Evolutionary conservation across 1,284 basidiomycete genomes (phyloP).

Genomic region (Trametes sp.): DNA sequence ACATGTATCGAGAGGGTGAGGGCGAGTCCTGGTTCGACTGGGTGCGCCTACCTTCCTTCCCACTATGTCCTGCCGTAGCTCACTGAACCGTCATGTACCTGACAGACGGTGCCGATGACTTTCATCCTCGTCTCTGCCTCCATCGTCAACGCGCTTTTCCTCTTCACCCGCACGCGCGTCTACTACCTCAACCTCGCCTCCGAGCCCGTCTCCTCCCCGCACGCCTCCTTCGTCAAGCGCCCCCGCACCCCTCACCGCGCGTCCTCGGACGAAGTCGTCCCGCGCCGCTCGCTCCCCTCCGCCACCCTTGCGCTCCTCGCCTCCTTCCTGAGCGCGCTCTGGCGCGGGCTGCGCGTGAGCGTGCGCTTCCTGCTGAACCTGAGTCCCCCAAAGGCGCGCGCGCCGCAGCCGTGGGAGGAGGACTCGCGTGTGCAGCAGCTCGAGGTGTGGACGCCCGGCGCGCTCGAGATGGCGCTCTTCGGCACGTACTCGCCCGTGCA

Average conservation of each 20-base stretch:
- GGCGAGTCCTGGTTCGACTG: conserved; percentile 80
- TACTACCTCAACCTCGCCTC: conserved; percentile 68
- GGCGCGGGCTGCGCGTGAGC: conserved; percentile 58
- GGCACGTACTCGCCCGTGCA: conserved; percentile 81
- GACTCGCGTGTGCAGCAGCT: conserved; percentile 67
- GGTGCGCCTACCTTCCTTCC: conserved; percentile 54
- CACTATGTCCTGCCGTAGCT: neutral
- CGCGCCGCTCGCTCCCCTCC: conserved; percentile 51
- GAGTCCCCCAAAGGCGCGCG: conserved; percentile 54
- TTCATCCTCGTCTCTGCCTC: conserved; percentile 59
- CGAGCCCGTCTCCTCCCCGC: conserved; percentile 73
- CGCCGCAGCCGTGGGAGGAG: conserved; percentile 50
- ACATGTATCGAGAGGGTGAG: conserved; percentile 71
- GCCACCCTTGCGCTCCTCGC: conserved; percentile 40
- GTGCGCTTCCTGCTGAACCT: conserved; percentile 76
- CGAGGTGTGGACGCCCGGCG: conserved; percentile 80
- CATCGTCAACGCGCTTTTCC: conserved; percentile 64
- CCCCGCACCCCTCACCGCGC: conserved; percentile 39
- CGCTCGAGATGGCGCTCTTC: conserved; percentile 73
- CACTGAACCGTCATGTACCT: neutral
- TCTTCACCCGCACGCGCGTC: conserved; percentile 69
- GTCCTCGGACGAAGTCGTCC: conserved; percentile 33
- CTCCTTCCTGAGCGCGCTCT: conserved; percentile 46
- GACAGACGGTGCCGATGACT: conserved; percentile 66
- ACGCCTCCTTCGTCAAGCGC: conserved; percentile 66